Evolutionary conservation across 345 rosid species (phyloP).

Genomic region (Mallotus nudiflorus): DNA sequence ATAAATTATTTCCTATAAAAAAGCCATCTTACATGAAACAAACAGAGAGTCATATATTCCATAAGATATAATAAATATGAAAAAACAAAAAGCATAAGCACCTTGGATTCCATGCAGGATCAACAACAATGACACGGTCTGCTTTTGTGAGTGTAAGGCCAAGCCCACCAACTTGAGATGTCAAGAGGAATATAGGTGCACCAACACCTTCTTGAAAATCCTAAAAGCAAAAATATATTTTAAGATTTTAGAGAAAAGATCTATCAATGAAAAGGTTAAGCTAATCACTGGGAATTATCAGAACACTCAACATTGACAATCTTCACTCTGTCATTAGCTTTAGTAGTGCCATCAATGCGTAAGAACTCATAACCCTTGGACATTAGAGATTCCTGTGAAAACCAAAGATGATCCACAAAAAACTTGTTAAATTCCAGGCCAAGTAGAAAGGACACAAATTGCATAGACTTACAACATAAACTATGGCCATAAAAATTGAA

Average conservation of each 20-base stretch:
- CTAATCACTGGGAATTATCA: neutral
- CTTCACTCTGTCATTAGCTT: constrained; percentile 77
- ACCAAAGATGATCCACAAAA: constrained; percentile 11
- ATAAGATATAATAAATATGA: neutral
- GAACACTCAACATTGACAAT: constrained; percentile 67
- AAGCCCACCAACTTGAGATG: constrained; percentile 98
- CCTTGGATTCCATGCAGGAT: constrained; percentile 99
- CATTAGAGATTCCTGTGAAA: constrained; percentile 64
- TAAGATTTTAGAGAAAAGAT: neutral
- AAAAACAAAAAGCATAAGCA: constrained; percentile 23
- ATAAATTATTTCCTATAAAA: too few species aligned
- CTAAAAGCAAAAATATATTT: constrained; percentile 40
- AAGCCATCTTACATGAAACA: neutral
- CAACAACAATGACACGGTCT: constrained; percentile 96
- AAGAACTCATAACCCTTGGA: constrained; percentile 66
- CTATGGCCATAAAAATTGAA: neutral
- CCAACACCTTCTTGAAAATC: constrained; percentile 78
- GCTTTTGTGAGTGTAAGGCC: constrained; percentile 98
- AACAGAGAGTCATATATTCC: neutral
- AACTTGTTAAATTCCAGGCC: constrained; percentile 3
- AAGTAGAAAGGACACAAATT: neutral
- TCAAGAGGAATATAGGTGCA: constrained; percentile 89
- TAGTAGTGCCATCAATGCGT: constrained; percentile 94
- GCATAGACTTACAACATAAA: neutral
- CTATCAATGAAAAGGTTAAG: neutral